These are phyloP conservation scores for Baorangia bicolor DNA, from an alignment of 768 basidiomycete species.

Conservation along the genomic window DNA sequence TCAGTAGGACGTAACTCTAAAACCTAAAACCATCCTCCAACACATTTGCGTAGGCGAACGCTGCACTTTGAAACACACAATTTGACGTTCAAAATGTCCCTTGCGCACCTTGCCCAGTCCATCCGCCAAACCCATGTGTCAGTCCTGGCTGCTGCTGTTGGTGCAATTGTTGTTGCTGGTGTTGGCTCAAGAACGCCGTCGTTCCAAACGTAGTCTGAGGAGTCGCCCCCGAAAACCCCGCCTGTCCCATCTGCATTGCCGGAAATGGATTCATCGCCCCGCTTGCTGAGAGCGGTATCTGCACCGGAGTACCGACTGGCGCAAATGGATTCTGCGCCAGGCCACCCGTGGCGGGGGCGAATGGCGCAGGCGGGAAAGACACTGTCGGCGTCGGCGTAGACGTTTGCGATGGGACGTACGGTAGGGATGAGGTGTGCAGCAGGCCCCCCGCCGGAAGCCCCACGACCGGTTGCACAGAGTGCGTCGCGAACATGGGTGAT, in stretches of 20 bases:
- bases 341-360: background rate
- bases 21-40: background rate
- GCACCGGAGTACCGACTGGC: slow-evolving; percentile 6
- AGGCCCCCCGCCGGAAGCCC: slow-evolving; percentile 1
- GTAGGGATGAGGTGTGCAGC: slow-evolving; percentile 1
- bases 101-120: slow-evolving; percentile 17
- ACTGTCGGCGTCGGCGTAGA: background rate
- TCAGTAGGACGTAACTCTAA: background rate
- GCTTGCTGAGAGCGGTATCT: slow-evolving; percentile 24
- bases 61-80: background rate
- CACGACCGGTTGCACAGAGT: slow-evolving; percentile 9
- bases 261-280: slow-evolving; percentile 20
- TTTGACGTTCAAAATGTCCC: slow-evolving; percentile 15
- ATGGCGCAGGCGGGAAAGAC: slow-evolving; percentile 8
- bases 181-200: slow-evolving; percentile 18
- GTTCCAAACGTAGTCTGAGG: slow-evolving; percentile 30
- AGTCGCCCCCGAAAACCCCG: slow-evolving; percentile 22
- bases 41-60: background rate
- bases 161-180: slow-evolving; percentile 3
- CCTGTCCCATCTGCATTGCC: slow-evolving; percentile 12
- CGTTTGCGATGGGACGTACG: background rate
- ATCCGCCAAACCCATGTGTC: slow-evolving; percentile 15
- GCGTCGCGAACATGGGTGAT: slow-evolving; percentile 1
- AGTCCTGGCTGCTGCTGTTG: slow-evolving; percentile 23
- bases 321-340: slow-evolving; percentile 24